Evolutionary conservation across 164 flowering plant genomes (phyloP).

Genomic region (Magnolia kwangsiensis): DNA sequence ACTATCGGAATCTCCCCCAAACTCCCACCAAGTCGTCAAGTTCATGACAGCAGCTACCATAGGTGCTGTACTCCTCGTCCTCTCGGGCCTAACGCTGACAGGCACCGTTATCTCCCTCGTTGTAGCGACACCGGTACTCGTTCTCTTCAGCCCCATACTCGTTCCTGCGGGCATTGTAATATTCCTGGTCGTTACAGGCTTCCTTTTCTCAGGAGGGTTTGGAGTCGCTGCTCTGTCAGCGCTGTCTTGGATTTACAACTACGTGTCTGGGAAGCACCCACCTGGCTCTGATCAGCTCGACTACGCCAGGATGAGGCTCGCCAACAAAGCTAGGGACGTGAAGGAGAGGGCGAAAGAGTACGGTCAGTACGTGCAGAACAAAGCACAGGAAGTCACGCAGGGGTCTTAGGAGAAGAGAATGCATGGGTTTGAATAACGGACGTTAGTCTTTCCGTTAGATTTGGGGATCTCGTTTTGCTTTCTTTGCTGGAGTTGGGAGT

Average conservation of each 20-base stretch:
- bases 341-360: constrained; percentile 43
- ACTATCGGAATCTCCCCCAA: constrained; percentile 16
- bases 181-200: constrained; percentile 17
- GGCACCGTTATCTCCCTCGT: constrained; percentile 23
- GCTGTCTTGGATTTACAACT: constrained; percentile 23
- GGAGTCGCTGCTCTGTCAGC: constrained; percentile 18
- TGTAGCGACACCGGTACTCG: constrained; percentile 24
- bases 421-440: background rate
- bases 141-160: constrained; percentile 26
- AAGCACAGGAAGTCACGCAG: constrained; percentile 6
- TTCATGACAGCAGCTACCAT: constrained; percentile 21
- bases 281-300: constrained; percentile 40
- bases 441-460: background rate
- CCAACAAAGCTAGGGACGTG: constrained; percentile 37
- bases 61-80: constrained; percentile 18
- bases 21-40: constrained; percentile 21
- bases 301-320: constrained; percentile 30
- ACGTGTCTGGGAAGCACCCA: constrained; percentile 27
- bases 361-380: constrained; percentile 25
- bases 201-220: constrained; percentile 21
- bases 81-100: constrained; percentile 24
- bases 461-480: background rate
- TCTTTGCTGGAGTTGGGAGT: background rate
- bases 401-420: background rate
- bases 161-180: constrained; percentile 22